Evolutionary conservation across 768 basidiomycete genomes (phyloP).

Genomic region (Podaxis mareebaensis): DNA sequence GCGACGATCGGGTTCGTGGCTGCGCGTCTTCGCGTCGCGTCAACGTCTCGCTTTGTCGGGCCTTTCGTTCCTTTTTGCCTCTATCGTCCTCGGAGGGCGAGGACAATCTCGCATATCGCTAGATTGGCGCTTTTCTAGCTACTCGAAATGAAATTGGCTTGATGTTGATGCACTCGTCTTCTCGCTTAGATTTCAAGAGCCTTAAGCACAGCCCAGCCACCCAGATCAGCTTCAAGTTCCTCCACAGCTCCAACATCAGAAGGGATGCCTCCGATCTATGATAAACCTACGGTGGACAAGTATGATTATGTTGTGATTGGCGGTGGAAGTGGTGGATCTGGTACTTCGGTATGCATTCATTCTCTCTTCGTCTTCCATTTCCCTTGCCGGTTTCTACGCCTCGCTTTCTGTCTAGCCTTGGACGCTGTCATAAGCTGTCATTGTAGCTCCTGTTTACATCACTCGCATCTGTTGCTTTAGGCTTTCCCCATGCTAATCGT

Average conservation of each 20-base stretch:
- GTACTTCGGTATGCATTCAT: conserved; percentile 66
- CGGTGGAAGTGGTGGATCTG: conserved; percentile 93
- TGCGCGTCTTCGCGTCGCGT: not conserved
- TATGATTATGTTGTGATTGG: conserved; percentile 91
- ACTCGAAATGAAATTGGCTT: not conserved
- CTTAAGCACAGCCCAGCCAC: conserved; percentile 6
- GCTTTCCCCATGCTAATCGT: not conserved
- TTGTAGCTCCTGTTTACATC: not conserved
- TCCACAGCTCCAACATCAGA: conserved; percentile 28
- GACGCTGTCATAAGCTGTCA: not conserved
- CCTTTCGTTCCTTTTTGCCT: not conserved
- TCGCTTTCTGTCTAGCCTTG: not conserved
- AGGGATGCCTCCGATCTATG: conserved; percentile 72
- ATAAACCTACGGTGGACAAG: conserved; percentile 60
- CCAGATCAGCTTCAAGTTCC: conserved; percentile 7
- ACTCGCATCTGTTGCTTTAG: not conserved
- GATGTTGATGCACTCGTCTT: conserved; percentile 1
- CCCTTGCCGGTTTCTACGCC: not conserved
- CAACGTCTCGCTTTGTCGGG: not conserved
- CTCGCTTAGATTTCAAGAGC: conserved; percentile 19
- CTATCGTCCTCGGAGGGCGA: conserved; percentile 10
- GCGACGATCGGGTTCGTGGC: not conserved
- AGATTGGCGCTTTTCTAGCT: not conserved
- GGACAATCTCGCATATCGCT: not conserved
- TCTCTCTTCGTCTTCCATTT: not conserved